phyloP scores from a whole-genome alignment of 2,329 filamentous ascomycete genomes.

The Aspergillus novofumigatus region DNA sequence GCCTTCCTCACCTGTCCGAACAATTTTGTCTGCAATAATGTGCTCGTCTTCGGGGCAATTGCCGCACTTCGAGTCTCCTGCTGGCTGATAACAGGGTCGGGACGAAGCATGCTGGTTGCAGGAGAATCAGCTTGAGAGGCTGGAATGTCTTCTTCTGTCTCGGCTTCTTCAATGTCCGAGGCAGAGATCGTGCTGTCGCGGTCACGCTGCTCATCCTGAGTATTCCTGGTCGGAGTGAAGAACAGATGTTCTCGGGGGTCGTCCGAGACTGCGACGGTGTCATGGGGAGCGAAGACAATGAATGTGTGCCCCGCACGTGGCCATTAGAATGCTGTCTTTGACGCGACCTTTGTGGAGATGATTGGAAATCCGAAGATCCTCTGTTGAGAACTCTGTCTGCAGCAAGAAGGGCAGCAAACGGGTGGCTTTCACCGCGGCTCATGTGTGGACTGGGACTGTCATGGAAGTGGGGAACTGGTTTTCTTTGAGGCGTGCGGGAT shows the following conservation, averaged over 20 bases:
- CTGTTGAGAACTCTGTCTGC: constrained; percentile 73
- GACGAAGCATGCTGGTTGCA: constrained; percentile 69
- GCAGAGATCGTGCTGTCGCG: constrained; percentile 83
- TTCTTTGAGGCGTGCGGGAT: constrained; percentile 43
- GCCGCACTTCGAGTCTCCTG: constrained; percentile 29
- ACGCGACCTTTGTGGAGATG: constrained; percentile 59
- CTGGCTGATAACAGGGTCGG: constrained; percentile 44
- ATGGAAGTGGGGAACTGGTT: constrained; percentile 37
- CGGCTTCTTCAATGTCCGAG: constrained; percentile 48
- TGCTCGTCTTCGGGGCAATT: constrained; percentile 42
- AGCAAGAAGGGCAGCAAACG: constrained; percentile 72
- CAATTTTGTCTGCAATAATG: constrained; percentile 57
- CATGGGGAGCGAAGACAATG: constrained; percentile 76
- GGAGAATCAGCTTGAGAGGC: constrained; percentile 75
- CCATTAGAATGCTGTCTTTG: constrained; percentile 49
- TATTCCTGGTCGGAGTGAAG: constrained; percentile 56
- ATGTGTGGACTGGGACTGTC: constrained; percentile 37
- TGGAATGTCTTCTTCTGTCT: constrained; percentile 62
- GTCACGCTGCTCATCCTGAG: constrained; percentile 53
- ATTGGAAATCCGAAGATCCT: constrained; percentile 69
- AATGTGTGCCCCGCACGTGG: constrained; percentile 74
- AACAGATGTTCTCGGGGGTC: constrained; percentile 50
- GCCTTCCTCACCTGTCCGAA: constrained; percentile 60
- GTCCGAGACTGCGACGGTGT: constrained; percentile 61
- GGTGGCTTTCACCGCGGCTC: constrained; percentile 52